phyloP scores from a whole-genome alignment of 2,329 filamentous ascomycete species.

The Fusarium aywerte region DNA sequence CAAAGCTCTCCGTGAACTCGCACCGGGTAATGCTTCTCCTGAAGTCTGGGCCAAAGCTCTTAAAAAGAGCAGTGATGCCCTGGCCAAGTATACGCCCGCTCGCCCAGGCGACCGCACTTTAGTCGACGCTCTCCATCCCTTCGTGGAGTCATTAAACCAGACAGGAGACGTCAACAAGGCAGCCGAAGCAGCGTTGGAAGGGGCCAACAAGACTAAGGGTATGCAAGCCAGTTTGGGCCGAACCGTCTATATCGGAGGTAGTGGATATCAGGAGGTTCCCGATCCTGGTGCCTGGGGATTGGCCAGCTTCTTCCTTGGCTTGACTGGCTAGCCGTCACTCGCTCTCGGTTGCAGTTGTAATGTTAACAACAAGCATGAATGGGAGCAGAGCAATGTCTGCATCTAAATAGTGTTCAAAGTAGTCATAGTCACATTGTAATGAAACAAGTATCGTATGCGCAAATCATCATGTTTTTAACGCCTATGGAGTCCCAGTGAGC shows the following conservation, averaged over 20 bases:
- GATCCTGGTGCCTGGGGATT: slow-evolving; percentile 78
- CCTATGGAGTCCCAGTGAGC: slow-evolving; percentile 52
- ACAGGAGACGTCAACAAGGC: slow-evolving; percentile 77
- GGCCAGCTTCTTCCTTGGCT: slow-evolving; percentile 81
- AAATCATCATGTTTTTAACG: slow-evolving; percentile 52
- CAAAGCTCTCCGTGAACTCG: slow-evolving; percentile 63
- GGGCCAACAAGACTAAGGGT: slow-evolving; percentile 85
- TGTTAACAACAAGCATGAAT: background rate
- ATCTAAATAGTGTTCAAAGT: slow-evolving; percentile 2
- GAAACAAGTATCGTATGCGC: slow-evolving; percentile 20
- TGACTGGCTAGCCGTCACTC: slow-evolving; percentile 58
- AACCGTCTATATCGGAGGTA: slow-evolving; percentile 58
- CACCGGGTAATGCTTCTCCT: slow-evolving; percentile 54
- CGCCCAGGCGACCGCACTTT: slow-evolving; percentile 89
- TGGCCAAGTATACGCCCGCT: slow-evolving; percentile 89
- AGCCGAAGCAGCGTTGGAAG: slow-evolving; percentile 77
- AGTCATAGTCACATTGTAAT: slow-evolving; percentile 14
- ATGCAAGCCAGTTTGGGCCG: slow-evolving; percentile 89
- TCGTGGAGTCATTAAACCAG: slow-evolving; percentile 76
- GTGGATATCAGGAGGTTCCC: slow-evolving; percentile 60
- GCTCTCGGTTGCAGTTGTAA: background rate
- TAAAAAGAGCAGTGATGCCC: slow-evolving; percentile 73
- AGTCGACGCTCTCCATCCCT: slow-evolving; percentile 89
- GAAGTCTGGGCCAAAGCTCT: slow-evolving; percentile 72
- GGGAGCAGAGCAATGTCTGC: background rate